Base-by-base conservation (phyloP, 441 rosid genomes). In the Hypseocharis bilobata region DNA sequence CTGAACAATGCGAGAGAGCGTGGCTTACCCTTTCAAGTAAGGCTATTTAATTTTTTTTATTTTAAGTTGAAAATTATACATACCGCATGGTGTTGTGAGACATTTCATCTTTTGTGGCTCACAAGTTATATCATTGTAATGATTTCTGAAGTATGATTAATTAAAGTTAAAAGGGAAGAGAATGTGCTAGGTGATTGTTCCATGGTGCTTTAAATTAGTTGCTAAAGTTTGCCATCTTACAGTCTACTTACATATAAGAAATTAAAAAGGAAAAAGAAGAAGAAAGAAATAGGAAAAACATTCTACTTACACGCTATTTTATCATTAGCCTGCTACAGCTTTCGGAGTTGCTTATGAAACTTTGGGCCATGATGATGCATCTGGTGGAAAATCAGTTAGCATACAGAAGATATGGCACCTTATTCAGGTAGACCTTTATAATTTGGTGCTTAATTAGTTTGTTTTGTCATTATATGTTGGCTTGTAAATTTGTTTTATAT, bases 351-450 rank as follows among this genome's bases (percentile, higher is more conserved):
- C 92, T 60, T 88, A 85, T 83, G 96, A 87, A 70, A 77, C 81
- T 75, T 77, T 92, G 78, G 84, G 89, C 65, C 71, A 71, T 70
- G 94, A 71, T 70, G 94, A 77, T 74, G 71, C 81, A 57, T 84
- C 95, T 68, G 83, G 86, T 67, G 92, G 92, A 57, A 92, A 88
- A 74, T 92, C 97, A 70, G 95, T 90, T 73, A 86, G 68, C 77
- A 76, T 90, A 85, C 97, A 87, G 82, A 92, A 92, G 80, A 88
- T 92, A 70, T 92, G 98, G 98, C 92, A 88, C 78, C 96, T 92
- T 79, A 78, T 90, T 72, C 86, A 86, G 97, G 98, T 87, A 71
- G 40, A 34, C 11, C 55, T 52, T 29, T 66, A 20, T 40, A 45
- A 27, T 56, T 38, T n/a, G 14, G 29, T 72, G 56, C 38, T 61